Base-by-base conservation (phyloP, 2,329 filamentous ascomycete genomes). In the Colletotrichum agaves region DNA sequence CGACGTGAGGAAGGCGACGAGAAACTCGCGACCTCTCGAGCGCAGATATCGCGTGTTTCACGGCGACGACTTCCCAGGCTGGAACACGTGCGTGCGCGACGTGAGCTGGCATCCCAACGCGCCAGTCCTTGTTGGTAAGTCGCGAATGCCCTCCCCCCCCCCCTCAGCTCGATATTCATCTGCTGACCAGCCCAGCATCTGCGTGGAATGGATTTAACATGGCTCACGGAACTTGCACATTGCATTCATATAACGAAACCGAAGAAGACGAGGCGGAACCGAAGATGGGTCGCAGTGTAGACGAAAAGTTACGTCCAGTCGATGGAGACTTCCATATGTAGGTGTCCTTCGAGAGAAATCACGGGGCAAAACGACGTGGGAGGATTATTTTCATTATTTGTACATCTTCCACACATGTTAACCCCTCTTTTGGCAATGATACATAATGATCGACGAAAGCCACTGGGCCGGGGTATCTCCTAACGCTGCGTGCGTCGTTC, bases 51-150 rank as follows among this genome's bases (percentile, higher is more conserved):
- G 87, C 56, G 81, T 84, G 7, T 90, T 89, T 73, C 84, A 87
- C 47, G 82, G 84, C 31, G 83, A 87, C n/a, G 85, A 87, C 33
- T 79, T 84, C 31, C 81, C 82, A 0, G 80, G 82, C 10, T 95
- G 92, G 91, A 87, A 87, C 70, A 93, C 93, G 0, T 93, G 93
- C 72, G 93, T 97, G 19, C 85, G 94, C 37, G 94, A 98, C 82
- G 93, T 92, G 21, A 93, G 91, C 75, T 97, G 94, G 94, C 94
- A 97, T 80, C 94, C 94, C 0, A 91, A 86, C 71, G 93, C 91
- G 2, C 93, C 94, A 1, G 84, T 97, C 44, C 84, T 98, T 70
- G 94, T 85, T 74, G 85, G 86, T 87, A 76, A 80, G 84, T 82
- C 27, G 39, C 47, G 27, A 44, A 62, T 5, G 46, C 27, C 6